Base-by-base conservation (phyloP, 2,329 filamentous ascomycete species). In the Aurifilum marmelostoma region DNA sequence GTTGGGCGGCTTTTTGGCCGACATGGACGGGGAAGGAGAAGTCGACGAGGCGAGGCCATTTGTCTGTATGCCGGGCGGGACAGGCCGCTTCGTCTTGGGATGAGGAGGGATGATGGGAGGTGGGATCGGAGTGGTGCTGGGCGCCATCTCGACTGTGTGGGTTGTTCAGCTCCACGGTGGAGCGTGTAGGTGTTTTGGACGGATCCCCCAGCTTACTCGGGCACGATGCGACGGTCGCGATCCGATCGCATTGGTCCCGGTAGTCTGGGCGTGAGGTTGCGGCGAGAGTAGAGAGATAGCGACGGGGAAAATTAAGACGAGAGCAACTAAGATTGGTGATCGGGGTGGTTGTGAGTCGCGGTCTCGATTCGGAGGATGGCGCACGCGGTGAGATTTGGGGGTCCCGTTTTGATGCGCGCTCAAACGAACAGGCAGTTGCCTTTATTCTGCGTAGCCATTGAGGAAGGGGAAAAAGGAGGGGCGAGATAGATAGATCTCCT, bases 71-170 rank as follows among this genome's bases (percentile, higher is more conserved):
- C 88, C 86, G 61, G 89, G 85, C 50, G 89, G 88, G 65, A 87
- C 82, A 71, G 89, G 89, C 47, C 90, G 89, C 80, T 93, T 93
- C 72, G 88, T 85, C 80, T 93, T 93, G 73, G 69, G 69, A 29
- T 71, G 69, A 4, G 77, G 78, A 73, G 79, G 75, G 74, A 78
- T 80, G 76, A 80, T 79, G 27, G 76, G 75, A 69, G 82, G 81
- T 73, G 80, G 81, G 65, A 79, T 72, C 68, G 82, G 80, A 70
- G 84, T 82, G 76, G 85, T 84, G 75, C 85, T 83, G 71, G 87
- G 85, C 77, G 85, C 85, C 87, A 89, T 89, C 73, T 76, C 65
- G 60, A 67, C 62, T 34, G 59, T 34, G 58, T 63, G 52, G 54
- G 58, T 47, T 60, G 63, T 43, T 41, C 58, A 63, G 67, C 52